Evolutionary conservation across 2,329 filamentous ascomycete species (phyloP).

Genomic region (Bertia moriformis): DNA sequence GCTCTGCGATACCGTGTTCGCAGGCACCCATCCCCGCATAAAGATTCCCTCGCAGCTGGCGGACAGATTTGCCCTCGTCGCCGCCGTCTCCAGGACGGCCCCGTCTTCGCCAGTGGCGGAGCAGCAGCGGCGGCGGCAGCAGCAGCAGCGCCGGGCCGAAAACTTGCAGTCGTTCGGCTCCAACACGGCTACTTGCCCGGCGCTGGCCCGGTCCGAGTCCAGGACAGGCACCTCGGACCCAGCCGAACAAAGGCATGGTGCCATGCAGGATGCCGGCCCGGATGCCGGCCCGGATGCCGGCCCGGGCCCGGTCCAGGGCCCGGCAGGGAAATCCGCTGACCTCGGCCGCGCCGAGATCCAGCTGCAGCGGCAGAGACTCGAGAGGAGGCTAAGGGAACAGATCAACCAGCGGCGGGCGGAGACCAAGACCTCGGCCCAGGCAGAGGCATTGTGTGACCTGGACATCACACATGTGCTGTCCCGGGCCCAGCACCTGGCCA

Average conservation of each 20-base stretch:
- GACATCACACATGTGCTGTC: constrained; percentile 60
- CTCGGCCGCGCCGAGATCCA: constrained; percentile 70
- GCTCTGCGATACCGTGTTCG: constrained; percentile 67
- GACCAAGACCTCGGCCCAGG: constrained; percentile 22
- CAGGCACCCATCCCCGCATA: constrained; percentile 57
- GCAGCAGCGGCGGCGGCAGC: background rate
- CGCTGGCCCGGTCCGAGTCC: too few relatives aligned
- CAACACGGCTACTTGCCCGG: too few relatives aligned
- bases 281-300: background rate
- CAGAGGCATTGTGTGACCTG: constrained; percentile 45
- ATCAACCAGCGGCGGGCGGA: constrained; percentile 43
- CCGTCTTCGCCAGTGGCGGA: too few relatives aligned
- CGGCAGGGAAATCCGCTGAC: constrained; percentile 69
- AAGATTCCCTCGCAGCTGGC: constrained; percentile 31
- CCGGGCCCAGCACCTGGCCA: constrained; percentile 57
- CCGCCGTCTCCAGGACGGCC: too few relatives aligned
- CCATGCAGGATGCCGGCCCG: too few relatives aligned
- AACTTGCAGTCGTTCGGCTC: too few relatives aligned
- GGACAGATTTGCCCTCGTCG: constrained; percentile 10
- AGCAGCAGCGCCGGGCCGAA: too few relatives aligned
- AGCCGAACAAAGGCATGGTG: too few relatives aligned
- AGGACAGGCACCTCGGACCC: too few relatives aligned
- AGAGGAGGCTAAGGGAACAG: constrained; percentile 64
- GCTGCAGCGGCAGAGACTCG: constrained; percentile 67
- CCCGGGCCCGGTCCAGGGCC: background rate